Evolutionary conservation across 495 filamentous ascomycete genomes (phyloP).

Genomic region (Terfezia claveryi): DNA sequence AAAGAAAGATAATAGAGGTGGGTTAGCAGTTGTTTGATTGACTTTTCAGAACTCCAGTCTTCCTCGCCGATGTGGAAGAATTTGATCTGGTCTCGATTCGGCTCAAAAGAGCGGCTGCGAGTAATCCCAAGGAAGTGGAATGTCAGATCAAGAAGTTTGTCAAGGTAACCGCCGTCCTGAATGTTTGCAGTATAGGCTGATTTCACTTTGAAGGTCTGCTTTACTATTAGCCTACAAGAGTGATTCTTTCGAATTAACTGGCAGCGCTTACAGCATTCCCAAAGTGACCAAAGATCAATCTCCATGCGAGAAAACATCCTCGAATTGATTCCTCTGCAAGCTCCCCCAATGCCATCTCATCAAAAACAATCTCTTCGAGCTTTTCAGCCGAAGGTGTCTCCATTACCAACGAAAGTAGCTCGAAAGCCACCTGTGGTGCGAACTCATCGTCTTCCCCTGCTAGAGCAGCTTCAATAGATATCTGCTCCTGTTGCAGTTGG

Average conservation of each 20-base stretch:
- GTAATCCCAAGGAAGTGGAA: slow-evolving; percentile 64
- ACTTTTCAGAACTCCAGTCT: slow-evolving; percentile 36
- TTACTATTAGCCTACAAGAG: not conserved
- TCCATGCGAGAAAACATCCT: slow-evolving; percentile 79
- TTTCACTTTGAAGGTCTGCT: slow-evolving; percentile 51
- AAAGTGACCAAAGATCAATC: slow-evolving; percentile 75
- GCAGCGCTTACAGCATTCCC: slow-evolving; percentile 35
- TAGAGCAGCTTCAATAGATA: slow-evolving; percentile 49
- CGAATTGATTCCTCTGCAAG: slow-evolving; percentile 27
- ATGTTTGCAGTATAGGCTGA: slow-evolving; percentile 54
- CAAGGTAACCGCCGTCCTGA: slow-evolving; percentile 46
- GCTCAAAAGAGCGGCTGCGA: slow-evolving; percentile 43
- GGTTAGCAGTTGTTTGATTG: slow-evolving; percentile 59
- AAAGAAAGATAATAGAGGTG: slow-evolving; percentile 72
- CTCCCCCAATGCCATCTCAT: slow-evolving; percentile 25
- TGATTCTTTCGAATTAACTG: not conserved
- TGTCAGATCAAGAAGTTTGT: slow-evolving; percentile 48
- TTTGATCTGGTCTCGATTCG: slow-evolving; percentile 43
- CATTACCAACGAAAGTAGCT: slow-evolving; percentile 27
- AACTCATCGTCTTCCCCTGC: slow-evolving; percentile 17
- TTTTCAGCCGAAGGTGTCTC: slow-evolving; percentile 13
- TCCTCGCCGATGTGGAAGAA: slow-evolving; percentile 38
- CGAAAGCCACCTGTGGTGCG: slow-evolving; percentile 22
- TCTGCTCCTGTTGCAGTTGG: slow-evolving; percentile 52
- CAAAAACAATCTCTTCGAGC: slow-evolving; percentile 27